Evolutionary conservation across 2,329 filamentous ascomycete genomes (phyloP).

Genomic region (Trichoderma harzianum): DNA sequence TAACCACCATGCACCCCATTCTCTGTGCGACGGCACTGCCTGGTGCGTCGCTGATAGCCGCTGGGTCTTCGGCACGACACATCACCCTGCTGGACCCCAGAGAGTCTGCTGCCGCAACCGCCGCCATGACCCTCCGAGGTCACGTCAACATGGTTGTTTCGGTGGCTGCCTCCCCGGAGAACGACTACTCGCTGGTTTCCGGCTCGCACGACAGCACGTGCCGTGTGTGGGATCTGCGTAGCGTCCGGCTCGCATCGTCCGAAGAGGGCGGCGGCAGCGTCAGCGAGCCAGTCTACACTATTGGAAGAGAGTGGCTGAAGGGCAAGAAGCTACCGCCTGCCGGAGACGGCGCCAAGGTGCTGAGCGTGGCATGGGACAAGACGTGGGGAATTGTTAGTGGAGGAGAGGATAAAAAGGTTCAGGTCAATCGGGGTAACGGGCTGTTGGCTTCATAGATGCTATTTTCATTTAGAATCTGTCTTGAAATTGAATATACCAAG

Average conservation of each 20-base stretch:
- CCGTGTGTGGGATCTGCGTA: slow-evolving; percentile 88
- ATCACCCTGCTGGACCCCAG: slow-evolving; percentile 93
- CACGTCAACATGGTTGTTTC: slow-evolving; percentile 71
- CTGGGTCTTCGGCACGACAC: slow-evolving; percentile 80
- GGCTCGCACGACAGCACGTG: slow-evolving; percentile 92
- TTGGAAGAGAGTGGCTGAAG: slow-evolving; percentile 70
- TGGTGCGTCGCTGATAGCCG: slow-evolving; percentile 59
- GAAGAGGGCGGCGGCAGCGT: slow-evolving; percentile 61
- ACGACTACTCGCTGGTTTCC: slow-evolving; percentile 78
- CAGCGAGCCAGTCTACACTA: slow-evolving; percentile 70
- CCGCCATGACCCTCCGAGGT: slow-evolving; percentile 86
- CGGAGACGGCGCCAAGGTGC: slow-evolving; percentile 86
- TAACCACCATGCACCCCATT: slow-evolving; percentile 79
- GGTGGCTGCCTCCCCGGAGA: slow-evolving; percentile 53
- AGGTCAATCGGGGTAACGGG: slow-evolving; percentile 73
- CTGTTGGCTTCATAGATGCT: slow-evolving; percentile 38
- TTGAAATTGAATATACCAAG: slow-evolving; percentile 11
- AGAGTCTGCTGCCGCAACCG: slow-evolving; percentile 68
- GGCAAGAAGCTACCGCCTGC: slow-evolving; percentile 61
- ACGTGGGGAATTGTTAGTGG: slow-evolving; percentile 85
- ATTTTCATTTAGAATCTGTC: neutral
- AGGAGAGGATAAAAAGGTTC: slow-evolving; percentile 90
- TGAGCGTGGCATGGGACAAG: slow-evolving; percentile 81
- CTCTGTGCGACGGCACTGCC: slow-evolving; percentile 74
- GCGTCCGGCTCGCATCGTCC: slow-evolving; percentile 56